These are phyloP conservation scores for Chrysoporthe cubensis DNA, from an alignment of 2,329 filamentous ascomycete genomes.

Conservation along the genomic window DNA sequence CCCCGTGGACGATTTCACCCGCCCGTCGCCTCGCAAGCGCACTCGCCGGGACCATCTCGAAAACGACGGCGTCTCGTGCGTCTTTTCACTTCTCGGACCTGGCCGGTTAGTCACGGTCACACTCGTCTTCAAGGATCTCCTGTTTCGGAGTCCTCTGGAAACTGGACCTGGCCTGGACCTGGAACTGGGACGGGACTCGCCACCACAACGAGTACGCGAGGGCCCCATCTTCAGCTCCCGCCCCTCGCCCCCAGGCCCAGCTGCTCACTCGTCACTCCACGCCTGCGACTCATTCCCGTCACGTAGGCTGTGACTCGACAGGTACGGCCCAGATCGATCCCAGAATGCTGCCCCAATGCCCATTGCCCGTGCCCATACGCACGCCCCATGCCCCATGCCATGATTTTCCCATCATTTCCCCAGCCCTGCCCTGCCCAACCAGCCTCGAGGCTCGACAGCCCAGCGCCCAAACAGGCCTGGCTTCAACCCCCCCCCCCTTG, in stretches of 20 bases:
- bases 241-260: slow-evolving; percentile 20
- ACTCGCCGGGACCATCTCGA: not conserved
- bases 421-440: not conserved
- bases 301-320: slow-evolving; percentile 17
- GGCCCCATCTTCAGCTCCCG: slow-evolving; percentile 37
- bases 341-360: slow-evolving; percentile 7
- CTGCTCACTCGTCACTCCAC: slow-evolving; percentile 12
- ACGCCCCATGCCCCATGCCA: not conserved
- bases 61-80: slow-evolving; percentile 7
- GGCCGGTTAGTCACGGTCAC: slow-evolving; percentile 26
- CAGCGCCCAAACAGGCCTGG: not conserved
- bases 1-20: slow-evolving; percentile 17
- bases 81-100: slow-evolving; percentile 10
- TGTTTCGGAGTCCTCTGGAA: slow-evolving; percentile 25
- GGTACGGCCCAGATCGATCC: slow-evolving; percentile 11
- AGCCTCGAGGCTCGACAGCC: not conserved
- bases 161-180: slow-evolving; percentile 1
- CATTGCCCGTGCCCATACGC: not conserved
- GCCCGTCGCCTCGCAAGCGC: slow-evolving; percentile 9
- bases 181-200: slow-evolving; percentile 4
- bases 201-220: slow-evolving; percentile 12
- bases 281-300: slow-evolving; percentile 19
- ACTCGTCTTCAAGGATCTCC: slow-evolving; percentile 21
- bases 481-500: not conserved
- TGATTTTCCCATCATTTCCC: not conserved